These are phyloP conservation scores for Dryas octopetala DNA, from an alignment of 306 rosid genomes.

Conservation along the genomic window DNA sequence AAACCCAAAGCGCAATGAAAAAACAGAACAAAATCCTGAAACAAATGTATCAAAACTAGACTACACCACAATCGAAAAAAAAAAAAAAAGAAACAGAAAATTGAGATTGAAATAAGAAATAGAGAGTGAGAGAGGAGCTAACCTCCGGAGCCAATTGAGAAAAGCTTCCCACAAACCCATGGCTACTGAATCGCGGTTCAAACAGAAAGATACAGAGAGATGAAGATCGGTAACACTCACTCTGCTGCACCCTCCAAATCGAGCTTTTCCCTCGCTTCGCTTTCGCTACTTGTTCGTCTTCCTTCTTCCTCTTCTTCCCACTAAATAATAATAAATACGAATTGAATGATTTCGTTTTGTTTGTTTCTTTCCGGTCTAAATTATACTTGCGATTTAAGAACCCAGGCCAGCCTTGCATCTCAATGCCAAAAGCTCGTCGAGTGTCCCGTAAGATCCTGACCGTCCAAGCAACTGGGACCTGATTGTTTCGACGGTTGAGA, in stretches of 20 bases:
- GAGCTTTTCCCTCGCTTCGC: constrained; percentile 18
- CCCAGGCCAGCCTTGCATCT: no score
- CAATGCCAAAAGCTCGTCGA: not conserved
- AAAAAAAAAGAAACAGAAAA: not conserved
- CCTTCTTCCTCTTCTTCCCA: not conserved
- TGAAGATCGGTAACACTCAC: constrained; percentile 12
- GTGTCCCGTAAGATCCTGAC: not conserved
- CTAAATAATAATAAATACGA: not conserved
- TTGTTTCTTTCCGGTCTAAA: not conserved
- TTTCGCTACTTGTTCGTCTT: constrained; percentile 15
- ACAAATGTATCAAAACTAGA: not conserved
- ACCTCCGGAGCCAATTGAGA: constrained; percentile 90
- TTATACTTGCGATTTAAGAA: not conserved
- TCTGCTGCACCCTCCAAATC: constrained; percentile 26
- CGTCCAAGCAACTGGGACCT: not conserved
- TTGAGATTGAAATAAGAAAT: not conserved
- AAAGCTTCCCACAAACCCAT: constrained; percentile 91
- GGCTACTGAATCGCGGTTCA: constrained; percentile 8
- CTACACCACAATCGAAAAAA: not conserved
- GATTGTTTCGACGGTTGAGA: not conserved
- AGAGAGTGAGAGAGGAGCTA: constrained; percentile 1
- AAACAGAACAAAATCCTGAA: not conserved
- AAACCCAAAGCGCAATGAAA: not conserved
- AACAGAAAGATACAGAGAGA: constrained; percentile 30
- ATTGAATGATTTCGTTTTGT: not conserved